Percentiles rank a stretch among this genome's conserved stretches.
phyloP scores from a whole-genome alignment of 1,284 basidiomycete species.

The Microbotryum scabiosae region DNA sequence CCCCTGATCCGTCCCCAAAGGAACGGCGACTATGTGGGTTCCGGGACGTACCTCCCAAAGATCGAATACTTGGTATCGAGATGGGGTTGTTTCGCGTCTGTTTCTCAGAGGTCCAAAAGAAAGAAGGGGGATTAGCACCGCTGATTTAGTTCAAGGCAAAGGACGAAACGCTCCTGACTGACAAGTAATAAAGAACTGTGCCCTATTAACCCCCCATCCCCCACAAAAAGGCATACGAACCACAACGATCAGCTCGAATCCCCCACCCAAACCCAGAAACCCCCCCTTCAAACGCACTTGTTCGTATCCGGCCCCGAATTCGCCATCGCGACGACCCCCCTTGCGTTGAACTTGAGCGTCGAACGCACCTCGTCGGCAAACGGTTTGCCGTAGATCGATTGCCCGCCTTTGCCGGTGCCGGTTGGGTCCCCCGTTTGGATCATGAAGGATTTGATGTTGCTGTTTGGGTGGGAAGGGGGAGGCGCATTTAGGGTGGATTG shows the following conservation, averaged over 20 bases:
- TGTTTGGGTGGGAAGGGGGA: constrained; percentile 26
- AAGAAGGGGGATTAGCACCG: too few species aligned
- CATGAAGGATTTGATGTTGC: constrained; percentile 95
- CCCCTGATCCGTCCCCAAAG: background rate
- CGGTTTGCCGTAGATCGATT: constrained; percentile 56
- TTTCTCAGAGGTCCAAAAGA: too few species aligned
- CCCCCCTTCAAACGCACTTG: constrained; percentile 49
- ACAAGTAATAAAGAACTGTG: constrained; percentile 81
- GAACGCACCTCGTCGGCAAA: constrained; percentile 84
- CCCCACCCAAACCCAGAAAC: constrained; percentile 19
- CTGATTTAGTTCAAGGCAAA: too few species aligned
- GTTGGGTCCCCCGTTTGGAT: constrained; percentile 44
- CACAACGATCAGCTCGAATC: constrained; percentile 1
- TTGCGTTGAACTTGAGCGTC: constrained; percentile 89
- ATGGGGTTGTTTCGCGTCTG: constrained; percentile 73
- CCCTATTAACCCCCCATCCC: constrained; percentile 6
- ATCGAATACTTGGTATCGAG: constrained; percentile 92
- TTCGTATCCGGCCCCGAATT: constrained; percentile 88
- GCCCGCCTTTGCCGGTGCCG: constrained; percentile 47
- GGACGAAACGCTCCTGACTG: background rate
- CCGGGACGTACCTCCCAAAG: constrained; percentile 54
- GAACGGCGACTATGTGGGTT: background rate
- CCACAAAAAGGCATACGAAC: background rate
- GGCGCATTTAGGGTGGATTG: too few species aligned
- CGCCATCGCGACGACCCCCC: constrained; percentile 94